Percentiles rank a stretch among this genome's conserved stretches.
phyloP scores from a whole-genome alignment of 2,329 filamentous ascomycete species.

The Leptographium procerum region DNA sequence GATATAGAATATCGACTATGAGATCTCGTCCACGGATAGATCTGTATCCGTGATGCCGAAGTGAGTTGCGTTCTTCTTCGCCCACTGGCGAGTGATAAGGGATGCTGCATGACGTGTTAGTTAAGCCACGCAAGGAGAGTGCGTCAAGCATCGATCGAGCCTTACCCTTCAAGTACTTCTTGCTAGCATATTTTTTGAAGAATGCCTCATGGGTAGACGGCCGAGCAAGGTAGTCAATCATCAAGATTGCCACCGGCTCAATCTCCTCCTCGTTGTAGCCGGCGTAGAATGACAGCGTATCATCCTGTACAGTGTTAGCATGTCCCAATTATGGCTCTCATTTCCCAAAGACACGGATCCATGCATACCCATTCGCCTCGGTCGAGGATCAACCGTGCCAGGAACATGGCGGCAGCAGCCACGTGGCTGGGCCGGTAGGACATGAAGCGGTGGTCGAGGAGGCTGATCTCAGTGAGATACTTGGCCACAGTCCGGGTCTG shows the following conservation, averaged over 20 bases:
- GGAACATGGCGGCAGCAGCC: constrained; percentile 88
- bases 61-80: constrained; percentile 60
- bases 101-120: constrained; percentile 48
- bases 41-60: constrained; percentile 43
- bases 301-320: constrained; percentile 9
- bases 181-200: constrained; percentile 99
- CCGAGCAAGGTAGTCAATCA: constrained; percentile 91
- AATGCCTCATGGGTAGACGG: constrained; percentile 92
- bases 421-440: constrained; percentile 78
- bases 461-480: constrained; percentile 93
- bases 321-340: constrained; percentile 6
- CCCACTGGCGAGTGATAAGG: constrained; percentile 84
- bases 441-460: constrained; percentile 92
- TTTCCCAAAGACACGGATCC: neutral
- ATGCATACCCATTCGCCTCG: constrained; percentile 75
- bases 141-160: too few relatives aligned
- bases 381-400: constrained; percentile 80
- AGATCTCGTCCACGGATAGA: constrained; percentile 38
- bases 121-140: neutral
- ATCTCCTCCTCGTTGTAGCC: constrained; percentile 92
- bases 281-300: constrained; percentile 83
- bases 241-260: constrained; percentile 79
- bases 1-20: constrained; percentile 5
- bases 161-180: constrained; percentile 97
- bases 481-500: constrained; percentile 95